phyloP scores from a whole-genome alignment of 2,329 filamentous ascomycete genomes.

The Exophiala sp. region DNA sequence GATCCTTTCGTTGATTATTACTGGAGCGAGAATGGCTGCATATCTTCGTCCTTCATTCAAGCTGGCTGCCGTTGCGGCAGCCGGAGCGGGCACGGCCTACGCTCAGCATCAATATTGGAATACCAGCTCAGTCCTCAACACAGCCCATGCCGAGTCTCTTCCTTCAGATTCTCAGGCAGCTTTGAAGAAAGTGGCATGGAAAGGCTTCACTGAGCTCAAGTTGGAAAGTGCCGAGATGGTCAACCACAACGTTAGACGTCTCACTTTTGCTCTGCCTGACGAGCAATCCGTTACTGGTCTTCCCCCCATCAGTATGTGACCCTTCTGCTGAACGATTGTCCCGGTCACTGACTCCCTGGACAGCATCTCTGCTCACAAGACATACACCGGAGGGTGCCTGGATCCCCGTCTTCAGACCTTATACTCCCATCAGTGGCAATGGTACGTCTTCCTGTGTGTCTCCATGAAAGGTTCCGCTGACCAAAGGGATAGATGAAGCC shows the following conservation, averaged over 20 bases:
- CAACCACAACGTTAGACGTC: slow-evolving; percentile 54
- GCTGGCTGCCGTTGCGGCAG: slow-evolving; percentile 14
- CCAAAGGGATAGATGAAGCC: slow-evolving; percentile 44
- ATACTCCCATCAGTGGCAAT: slow-evolving; percentile 56
- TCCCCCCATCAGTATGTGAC: slow-evolving; percentile 24
- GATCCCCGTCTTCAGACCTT: slow-evolving; percentile 58
- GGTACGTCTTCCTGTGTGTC: slow-evolving; percentile 34
- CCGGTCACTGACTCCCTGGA: slow-evolving; percentile 5
- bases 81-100: slow-evolving; percentile 20
- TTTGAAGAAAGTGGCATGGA: slow-evolving; percentile 28
- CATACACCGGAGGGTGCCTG: slow-evolving; percentile 53
- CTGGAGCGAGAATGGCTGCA: slow-evolving; percentile 12
- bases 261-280: slow-evolving; percentile 53
- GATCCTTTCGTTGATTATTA: no score
- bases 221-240: slow-evolving; percentile 49
- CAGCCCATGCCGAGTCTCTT: slow-evolving; percentile 27
- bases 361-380: slow-evolving; percentile 55
- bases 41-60: slow-evolving; percentile 17
- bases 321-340: not conserved
- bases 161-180: slow-evolving; percentile 27
- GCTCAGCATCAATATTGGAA: slow-evolving; percentile 21
- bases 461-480: slow-evolving; percentile 5
- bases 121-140: slow-evolving; percentile 18
- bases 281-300: slow-evolving; percentile 46
- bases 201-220: slow-evolving; percentile 43